Conservation (phyloP, 164 flowering plant species). For the Stephania yunnanensis region DNA sequence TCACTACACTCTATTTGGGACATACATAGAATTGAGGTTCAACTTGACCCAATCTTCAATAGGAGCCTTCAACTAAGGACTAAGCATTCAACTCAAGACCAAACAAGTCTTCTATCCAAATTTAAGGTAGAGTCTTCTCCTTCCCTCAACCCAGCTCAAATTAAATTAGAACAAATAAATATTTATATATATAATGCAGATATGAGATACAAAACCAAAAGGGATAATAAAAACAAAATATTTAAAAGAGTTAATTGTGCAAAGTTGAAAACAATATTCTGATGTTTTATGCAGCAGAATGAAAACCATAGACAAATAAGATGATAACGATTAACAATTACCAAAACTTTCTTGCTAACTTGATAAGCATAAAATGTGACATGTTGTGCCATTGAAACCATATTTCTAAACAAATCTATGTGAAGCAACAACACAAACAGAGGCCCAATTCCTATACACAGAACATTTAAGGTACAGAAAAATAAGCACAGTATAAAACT, state of each 20-base stretch:
- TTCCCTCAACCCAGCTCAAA: too few species aligned
- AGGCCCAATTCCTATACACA: not conserved
- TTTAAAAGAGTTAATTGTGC: not conserved
- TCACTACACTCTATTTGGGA: too few species aligned
- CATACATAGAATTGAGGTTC: too few species aligned
- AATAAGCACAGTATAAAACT: not conserved
- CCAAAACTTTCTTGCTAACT: not conserved
- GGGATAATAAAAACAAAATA: not conserved
- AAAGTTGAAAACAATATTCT: not conserved
- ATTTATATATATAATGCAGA: not conserved
- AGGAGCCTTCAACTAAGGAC: too few species aligned
- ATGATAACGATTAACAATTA: not conserved
- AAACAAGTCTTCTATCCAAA: too few species aligned
- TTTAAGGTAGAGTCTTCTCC: too few species aligned
- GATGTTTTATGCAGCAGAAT: not conserved
- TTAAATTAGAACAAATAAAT: not conserved
- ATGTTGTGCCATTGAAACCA: not conserved
- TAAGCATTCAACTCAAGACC: too few species aligned
- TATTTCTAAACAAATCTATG: not conserved
- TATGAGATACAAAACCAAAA: not conserved
- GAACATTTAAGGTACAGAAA: not conserved
- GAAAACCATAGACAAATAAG: not conserved
- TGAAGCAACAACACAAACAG: not conserved
- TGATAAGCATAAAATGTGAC: not conserved
- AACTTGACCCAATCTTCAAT: too few species aligned